Base-by-base conservation (phyloP, 371 early-diverging fungal species). In the Funneliformis caledonium region DNA sequence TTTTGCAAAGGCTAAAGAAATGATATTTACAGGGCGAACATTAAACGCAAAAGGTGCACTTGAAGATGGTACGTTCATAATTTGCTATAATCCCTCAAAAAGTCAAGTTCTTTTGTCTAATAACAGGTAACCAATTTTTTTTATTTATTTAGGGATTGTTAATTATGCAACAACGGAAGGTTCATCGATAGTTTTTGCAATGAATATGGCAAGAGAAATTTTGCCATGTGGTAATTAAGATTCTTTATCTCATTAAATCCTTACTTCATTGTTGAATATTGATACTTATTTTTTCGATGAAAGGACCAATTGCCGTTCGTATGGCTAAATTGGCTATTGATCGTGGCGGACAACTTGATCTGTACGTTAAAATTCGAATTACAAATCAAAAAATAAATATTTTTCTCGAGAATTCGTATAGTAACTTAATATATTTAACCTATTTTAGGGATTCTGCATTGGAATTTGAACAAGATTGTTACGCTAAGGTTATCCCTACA, bases 381-480 rank as follows among this genome's bases (percentile, higher is more conserved):
- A 45, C n/a, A 22, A 26, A 19, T 43, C 12, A 4, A 33, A 12
- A n/a, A 59, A 19, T n/a, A 37, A 37, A 45, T 56, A 50, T 72
- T 19, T 70, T 72, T 64, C 10, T 33, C 12, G 2, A 33, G 16
- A 33, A 26, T 47, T 43, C 43, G 45, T 7, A 50, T 73, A 22
- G 4, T 12, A 37, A 19, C 16, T 72, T 61, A 37, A 48, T 45
- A 8, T 69, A 50, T 70, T 61, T n/a, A 45, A 47, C 60, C 31
- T 37, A 62, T 65, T 72, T 6, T 82, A 94, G 94, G 73, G 90
- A 93, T 52, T 91, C 94, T 43, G 98, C 97, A 0, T 86, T 99
- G 79, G 95, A 95, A 47, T 88, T 97, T 64, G 99, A 99, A 85
- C 95, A 98, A 85, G 88, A 93, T n/a, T 98, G 97, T 85, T 99